A percentile compares a stretch with the other conserved stretches of the same genome.
Conservation (phyloP, 768 basidiomycete genomes). For the Mycena metata region DNA sequence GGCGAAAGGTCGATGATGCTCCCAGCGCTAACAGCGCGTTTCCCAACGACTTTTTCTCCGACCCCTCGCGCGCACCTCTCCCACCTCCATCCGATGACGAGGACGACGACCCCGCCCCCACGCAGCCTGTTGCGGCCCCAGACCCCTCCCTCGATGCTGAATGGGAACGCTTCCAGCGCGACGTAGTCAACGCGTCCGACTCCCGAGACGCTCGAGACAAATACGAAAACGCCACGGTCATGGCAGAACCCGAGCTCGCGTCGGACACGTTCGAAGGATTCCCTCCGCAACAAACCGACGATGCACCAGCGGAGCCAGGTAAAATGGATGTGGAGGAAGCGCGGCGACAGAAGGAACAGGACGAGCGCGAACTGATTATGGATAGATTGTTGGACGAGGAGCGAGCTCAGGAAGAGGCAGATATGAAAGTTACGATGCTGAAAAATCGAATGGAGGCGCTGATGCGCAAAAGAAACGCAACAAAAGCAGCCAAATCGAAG, state of each 20-base stretch:
- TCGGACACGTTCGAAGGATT: constrained; percentile 64
- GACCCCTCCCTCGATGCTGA: constrained; percentile 71
- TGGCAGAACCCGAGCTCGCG: constrained; percentile 75
- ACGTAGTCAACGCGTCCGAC: constrained; percentile 63
- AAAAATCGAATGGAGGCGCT: constrained; percentile 76
- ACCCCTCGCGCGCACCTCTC: constrained; percentile 67
- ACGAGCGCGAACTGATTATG: constrained; percentile 88
- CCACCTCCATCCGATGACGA: constrained; percentile 50
- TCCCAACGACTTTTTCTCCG: constrained; percentile 87
- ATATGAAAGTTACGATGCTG: constrained; percentile 76
- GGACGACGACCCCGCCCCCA: constrained; percentile 54
- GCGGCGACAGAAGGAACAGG: constrained; percentile 68
- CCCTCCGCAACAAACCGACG: constrained; percentile 51
- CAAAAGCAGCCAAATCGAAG: constrained; percentile 41
- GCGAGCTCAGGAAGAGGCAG: constrained; percentile 89
- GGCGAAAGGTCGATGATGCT: constrained; percentile 42
- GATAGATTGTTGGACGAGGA: constrained; percentile 89
- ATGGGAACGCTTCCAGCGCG: constrained; percentile 79
- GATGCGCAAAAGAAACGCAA: constrained; percentile 58
- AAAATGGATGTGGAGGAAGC: constrained; percentile 61
- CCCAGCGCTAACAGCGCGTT: constrained; percentile 49
- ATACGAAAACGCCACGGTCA: constrained; percentile 78
- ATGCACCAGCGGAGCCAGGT: constrained; percentile 43
- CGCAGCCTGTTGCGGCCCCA: constrained; percentile 36
- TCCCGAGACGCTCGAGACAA: constrained; percentile 61